A percentile compares a stretch with the other conserved stretches of the same genome.
These are phyloP conservation scores for Aquilaria agallochum DNA, from an alignment of 441 rosid genomes.

Conservation along the genomic window DNA sequence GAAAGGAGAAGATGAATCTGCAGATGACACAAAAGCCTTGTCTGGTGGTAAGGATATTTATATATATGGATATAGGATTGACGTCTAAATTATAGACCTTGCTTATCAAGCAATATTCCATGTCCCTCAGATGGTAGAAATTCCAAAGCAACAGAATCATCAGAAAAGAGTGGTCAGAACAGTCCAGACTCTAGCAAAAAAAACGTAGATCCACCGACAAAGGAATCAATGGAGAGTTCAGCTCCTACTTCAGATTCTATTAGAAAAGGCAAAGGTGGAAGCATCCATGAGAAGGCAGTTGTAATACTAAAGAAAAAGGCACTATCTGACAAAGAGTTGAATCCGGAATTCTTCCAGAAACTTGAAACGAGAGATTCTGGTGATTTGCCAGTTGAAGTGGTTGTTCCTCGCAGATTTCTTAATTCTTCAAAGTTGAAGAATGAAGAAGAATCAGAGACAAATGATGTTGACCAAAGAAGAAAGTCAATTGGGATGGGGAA, in stretches of 20 bases:
- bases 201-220: slow-evolving; percentile 35
- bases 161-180: slow-evolving; percentile 40
- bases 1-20: slow-evolving; percentile 58
- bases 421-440: slow-evolving; percentile 53
- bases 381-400: slow-evolving; percentile 91
- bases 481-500: slow-evolving; percentile 43
- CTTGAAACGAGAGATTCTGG: slow-evolving; percentile 73
- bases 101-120: slow-evolving; percentile 1
- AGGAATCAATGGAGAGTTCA: slow-evolving; percentile 46
- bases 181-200: slow-evolving; percentile 37
- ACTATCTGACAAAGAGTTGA: slow-evolving; percentile 77
- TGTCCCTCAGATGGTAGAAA: slow-evolving; percentile 32
- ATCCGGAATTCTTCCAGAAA: slow-evolving; percentile 96
- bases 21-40: slow-evolving; percentile 58
- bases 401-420: slow-evolving; percentile 73
- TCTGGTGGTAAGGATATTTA: slow-evolving; percentile 44
- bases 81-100: slow-evolving; percentile 5
- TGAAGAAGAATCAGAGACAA: slow-evolving; percentile 52
- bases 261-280: slow-evolving; percentile 54
- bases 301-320: slow-evolving; percentile 88
- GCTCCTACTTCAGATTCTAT: slow-evolving; percentile 42
- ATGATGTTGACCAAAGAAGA: slow-evolving; percentile 44
- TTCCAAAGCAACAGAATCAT: slow-evolving; percentile 29
- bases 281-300: slow-evolving; percentile 74
- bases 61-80: background rate